Conservation (phyloP, 2,329 filamentous ascomycete species). For the Xylariaceae sp. region DNA sequence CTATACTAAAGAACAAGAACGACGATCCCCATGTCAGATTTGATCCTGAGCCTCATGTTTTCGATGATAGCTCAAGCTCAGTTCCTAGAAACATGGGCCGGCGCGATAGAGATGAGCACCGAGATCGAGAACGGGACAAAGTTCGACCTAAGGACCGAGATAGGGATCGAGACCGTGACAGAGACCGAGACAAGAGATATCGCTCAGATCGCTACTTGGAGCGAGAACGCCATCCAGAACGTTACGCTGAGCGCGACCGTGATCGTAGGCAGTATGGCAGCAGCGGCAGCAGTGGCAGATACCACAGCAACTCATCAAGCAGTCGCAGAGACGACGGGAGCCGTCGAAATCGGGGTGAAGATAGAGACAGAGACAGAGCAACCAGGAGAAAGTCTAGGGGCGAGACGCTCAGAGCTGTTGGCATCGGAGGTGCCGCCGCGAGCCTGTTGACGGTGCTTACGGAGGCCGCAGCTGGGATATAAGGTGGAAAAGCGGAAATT, state of each 20-base stretch:
- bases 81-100: slow-evolving; percentile 27
- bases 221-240: slow-evolving; percentile 28
- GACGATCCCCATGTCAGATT: slow-evolving; percentile 53
- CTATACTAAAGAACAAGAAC: slow-evolving; percentile 60
- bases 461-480: slow-evolving; percentile 45
- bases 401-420: slow-evolving; percentile 53
- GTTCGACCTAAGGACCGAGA: slow-evolving; percentile 4
- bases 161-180: slow-evolving; percentile 14
- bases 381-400: slow-evolving; percentile 36
- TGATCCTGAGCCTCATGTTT: slow-evolving; percentile 38
- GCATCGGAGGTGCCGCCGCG: slow-evolving; percentile 58
- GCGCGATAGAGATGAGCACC: slow-evolving; percentile 10
- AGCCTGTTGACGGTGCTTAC: slow-evolving; percentile 55
- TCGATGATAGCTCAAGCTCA: slow-evolving; percentile 38
- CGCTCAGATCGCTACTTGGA: slow-evolving; percentile 37
- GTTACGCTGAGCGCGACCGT: slow-evolving; percentile 24
- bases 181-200: slow-evolving; percentile 16
- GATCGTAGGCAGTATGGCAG: slow-evolving; percentile 20
- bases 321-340: slow-evolving; percentile 31
- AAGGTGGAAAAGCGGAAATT: neutral
- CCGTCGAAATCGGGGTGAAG: slow-evolving; percentile 16
- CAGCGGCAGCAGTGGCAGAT: slow-evolving; percentile 7
- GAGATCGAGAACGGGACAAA: slow-evolving; percentile 14
- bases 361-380: slow-evolving; percentile 33
- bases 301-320: slow-evolving; percentile 5